A percentile compares a stretch with the other conserved stretches of the same genome.
phyloP scores from a whole-genome alignment of 441 rosid genomes.

The Erodium moschatum region DNA sequence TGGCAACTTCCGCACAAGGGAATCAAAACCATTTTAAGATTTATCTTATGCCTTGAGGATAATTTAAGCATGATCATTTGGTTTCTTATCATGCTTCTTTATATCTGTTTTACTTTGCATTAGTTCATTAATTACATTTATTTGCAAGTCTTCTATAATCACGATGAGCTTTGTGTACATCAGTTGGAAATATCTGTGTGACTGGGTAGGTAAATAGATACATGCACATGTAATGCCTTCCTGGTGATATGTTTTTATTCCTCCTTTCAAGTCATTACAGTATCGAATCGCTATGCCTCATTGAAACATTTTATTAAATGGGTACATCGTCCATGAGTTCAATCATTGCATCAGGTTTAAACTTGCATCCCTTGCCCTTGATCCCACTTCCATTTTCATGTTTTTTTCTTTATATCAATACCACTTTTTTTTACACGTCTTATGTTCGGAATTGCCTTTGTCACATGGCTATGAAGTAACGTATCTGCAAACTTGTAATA shows the following conservation, averaged over 20 bases:
- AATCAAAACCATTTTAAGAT: background rate
- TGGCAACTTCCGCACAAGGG: background rate
- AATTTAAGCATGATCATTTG: background rate
- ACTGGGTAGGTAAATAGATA: background rate
- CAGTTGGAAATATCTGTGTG: background rate
- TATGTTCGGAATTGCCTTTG: background rate
- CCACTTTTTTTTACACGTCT: background rate
- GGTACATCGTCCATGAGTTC: background rate
- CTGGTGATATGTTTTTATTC: background rate
- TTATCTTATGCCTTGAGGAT: background rate
- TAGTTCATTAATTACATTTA: background rate
- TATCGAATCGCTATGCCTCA: background rate
- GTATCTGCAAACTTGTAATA: conserved; percentile 15
- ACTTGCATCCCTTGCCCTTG: background rate
- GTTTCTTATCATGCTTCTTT: background rate
- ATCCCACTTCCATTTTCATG: background rate
- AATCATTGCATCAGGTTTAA: background rate
- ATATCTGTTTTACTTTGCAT: background rate
- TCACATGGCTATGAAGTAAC: conserved; percentile 15
- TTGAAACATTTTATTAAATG: background rate
- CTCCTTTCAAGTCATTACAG: background rate
- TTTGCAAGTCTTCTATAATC: background rate
- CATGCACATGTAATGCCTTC: background rate
- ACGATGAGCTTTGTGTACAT: background rate
- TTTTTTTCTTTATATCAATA: background rate